Evolutionary conservation across 192 early-diverging fungal species (phyloP).

Genomic region (Borealophlyctis nickersoniae): DNA sequence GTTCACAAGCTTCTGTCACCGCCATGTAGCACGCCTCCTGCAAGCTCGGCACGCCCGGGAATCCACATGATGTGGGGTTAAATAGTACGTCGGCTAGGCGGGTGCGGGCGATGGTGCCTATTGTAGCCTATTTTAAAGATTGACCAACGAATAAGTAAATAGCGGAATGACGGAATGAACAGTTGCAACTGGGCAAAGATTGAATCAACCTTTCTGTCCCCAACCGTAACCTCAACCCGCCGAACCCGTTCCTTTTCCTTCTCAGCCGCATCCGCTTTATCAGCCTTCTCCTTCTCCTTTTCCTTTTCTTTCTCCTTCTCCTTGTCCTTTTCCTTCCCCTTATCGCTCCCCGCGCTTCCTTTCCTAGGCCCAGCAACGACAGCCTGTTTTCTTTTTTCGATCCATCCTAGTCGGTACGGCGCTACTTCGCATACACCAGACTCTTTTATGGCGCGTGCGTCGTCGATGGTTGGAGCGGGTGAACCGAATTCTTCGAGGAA

Average conservation of each 20-base stretch:
- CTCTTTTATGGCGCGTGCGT: constrained; percentile 32
- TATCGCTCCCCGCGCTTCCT: neutral
- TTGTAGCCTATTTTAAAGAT: constrained; percentile 23
- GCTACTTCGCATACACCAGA: constrained; percentile 27
- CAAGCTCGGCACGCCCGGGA: constrained; percentile 30
- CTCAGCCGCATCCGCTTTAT: neutral
- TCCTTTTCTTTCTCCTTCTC: neutral
- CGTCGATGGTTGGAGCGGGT: constrained; percentile 4
- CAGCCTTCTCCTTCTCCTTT: neutral
- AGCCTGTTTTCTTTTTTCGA: constrained; percentile 8
- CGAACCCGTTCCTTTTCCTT: neutral
- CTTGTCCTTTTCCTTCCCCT: neutral
- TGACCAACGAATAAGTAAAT: too few relatives aligned
- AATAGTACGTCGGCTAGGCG: constrained; percentile 70
- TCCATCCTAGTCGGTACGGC: neutral
- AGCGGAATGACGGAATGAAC: neutral
- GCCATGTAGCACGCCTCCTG: constrained; percentile 64
- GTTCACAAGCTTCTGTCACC: constrained; percentile 57
- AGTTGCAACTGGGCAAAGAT: constrained; percentile 17
- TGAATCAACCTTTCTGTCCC: constrained; percentile 30
- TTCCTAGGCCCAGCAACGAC: constrained; percentile 5
- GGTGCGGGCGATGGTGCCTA: constrained; percentile 57
- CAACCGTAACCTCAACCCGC: neutral
- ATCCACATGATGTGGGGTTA: constrained; percentile 59
- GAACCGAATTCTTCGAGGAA: constrained; percentile 46